Evolutionary conservation across 768 basidiomycete species (phyloP).

Genomic region (Boletus tylopilopsis): DNA sequence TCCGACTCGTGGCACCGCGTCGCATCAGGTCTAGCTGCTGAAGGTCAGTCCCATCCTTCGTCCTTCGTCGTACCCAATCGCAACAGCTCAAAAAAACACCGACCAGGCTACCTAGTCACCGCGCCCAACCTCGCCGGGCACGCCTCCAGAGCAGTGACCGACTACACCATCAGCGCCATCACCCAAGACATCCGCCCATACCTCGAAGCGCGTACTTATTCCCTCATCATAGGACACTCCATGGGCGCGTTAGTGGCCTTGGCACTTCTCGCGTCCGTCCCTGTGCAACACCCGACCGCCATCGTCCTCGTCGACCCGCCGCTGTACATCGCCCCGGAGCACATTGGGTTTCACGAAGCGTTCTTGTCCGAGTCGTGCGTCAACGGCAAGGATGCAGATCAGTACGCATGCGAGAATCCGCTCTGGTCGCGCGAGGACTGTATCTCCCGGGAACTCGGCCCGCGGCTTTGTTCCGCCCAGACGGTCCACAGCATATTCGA

Average conservation of each 20-base stretch:
- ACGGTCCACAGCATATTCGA: not conserved
- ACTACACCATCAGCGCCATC: constrained; percentile 12
- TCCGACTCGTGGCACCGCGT: constrained; percentile 20
- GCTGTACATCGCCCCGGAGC: not conserved
- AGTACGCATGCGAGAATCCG: constrained; percentile 3
- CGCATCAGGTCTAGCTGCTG: constrained; percentile 12
- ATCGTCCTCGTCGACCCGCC: constrained; percentile 23
- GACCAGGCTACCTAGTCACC: constrained; percentile 19
- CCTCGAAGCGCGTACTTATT: constrained; percentile 8
- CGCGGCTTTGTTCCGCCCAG: constrained; percentile 10
- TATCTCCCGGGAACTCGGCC: constrained; percentile 7
- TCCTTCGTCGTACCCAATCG: not conserved
- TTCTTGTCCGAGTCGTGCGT: not conserved
- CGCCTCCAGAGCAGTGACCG: not conserved
- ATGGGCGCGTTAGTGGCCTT: constrained; percentile 8
- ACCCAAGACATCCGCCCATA: constrained; percentile 17
- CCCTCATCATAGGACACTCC: constrained; percentile 24
- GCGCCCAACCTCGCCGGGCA: constrained; percentile 22
- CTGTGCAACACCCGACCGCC: constrained; percentile 6
- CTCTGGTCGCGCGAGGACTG: constrained; percentile 12
- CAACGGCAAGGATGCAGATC: constrained; percentile 1
- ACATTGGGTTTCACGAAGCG: not conserved
- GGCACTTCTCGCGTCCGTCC: constrained; percentile 4
- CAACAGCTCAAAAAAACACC: not conserved
- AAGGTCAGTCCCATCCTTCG: constrained; percentile 6